A percentile compares a stretch with the other conserved stretches of the same genome.
Conservation (phyloP, 164 flowering plant genomes). For the Macadamia integrifolia region DNA sequence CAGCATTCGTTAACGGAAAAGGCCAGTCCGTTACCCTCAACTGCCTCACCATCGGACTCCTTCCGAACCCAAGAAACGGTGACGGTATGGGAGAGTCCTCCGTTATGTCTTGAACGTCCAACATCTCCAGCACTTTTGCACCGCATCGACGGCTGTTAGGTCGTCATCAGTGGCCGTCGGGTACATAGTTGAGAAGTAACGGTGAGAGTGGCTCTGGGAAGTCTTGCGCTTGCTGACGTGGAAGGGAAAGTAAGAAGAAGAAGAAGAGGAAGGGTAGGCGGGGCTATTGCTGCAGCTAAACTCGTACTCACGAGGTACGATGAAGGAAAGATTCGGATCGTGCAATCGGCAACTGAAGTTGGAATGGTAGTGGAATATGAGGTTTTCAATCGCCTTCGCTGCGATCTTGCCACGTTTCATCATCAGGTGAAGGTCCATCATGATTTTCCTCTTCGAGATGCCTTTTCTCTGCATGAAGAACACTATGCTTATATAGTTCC, state of each 20-base stretch:
- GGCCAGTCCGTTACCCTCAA: conserved; percentile 87
- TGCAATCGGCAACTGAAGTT: conserved; percentile 42
- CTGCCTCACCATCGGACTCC: conserved; percentile 56
- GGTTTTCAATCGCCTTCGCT: conserved; percentile 51
- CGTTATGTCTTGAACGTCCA: conserved; percentile 21
- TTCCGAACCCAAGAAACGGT: conserved; percentile 42
- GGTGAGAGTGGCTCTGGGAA: conserved; percentile 12
- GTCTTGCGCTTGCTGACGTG: conserved; percentile 28
- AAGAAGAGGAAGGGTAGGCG: conserved; percentile 9
- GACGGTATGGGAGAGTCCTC: conserved; percentile 35
- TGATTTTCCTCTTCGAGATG: conserved; percentile 33
- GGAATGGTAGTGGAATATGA: conserved; percentile 45
- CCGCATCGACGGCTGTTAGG: conserved; percentile 26
- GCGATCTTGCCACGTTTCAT: conserved; percentile 54
- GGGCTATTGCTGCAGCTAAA: conserved; percentile 92
- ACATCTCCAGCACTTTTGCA: conserved; percentile 50
- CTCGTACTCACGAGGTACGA: conserved; percentile 68
- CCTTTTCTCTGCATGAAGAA: conserved; percentile 39
- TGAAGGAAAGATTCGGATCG: conserved; percentile 33
- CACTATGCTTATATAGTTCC: conserved; percentile 29
- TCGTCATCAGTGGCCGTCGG: conserved; percentile 21
- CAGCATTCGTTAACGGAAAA: conserved; percentile 47
- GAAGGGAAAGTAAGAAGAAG: conserved; percentile 11
- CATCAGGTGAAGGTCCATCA: conserved; percentile 36
- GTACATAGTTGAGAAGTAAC: conserved; percentile 6